Evolutionary conservation across 2,329 filamentous ascomycete species (phyloP).

Genomic region (Proliferodiscus dingleyae): DNA sequence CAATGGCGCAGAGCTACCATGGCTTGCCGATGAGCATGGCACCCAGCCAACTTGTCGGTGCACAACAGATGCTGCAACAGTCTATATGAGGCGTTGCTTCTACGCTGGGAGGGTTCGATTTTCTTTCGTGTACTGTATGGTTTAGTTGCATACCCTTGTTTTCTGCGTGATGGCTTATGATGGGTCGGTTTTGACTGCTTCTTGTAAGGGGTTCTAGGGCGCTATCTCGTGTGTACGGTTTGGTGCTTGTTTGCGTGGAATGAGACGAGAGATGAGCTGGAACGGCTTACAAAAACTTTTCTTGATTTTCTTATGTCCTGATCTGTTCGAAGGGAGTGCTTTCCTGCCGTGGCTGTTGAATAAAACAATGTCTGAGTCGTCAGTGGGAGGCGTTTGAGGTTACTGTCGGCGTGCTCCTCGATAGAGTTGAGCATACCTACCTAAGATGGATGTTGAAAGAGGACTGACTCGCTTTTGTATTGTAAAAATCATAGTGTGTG

Average conservation of each 20-base stretch:
- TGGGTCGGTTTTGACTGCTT: background rate
- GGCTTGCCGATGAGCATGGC: conserved; percentile 31
- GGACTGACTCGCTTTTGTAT: too few species aligned
- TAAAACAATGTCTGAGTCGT: background rate
- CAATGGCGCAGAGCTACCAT: conserved; percentile 22
- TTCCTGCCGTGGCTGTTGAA: too few species aligned
- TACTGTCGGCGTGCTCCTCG: background rate
- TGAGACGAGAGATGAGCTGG: too few species aligned
- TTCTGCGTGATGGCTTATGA: background rate
- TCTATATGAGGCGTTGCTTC: conserved; percentile 20
- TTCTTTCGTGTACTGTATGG: conserved; percentile 20
- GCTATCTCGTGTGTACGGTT: background rate
- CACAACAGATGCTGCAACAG: conserved; percentile 33
- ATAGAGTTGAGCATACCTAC: background rate
- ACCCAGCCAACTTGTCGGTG: conserved; percentile 33
- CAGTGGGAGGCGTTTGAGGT: background rate
- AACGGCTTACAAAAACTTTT: too few species aligned
- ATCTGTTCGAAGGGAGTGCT: background rate
- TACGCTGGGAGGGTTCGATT: conserved; percentile 3
- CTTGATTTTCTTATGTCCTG: too few species aligned
- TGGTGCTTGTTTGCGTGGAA: too few species aligned
- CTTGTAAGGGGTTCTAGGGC: background rate
- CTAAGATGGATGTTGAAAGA: too few species aligned
- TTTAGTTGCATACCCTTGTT: conserved; percentile 23
- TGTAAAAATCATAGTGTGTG: too few species aligned